These are phyloP conservation scores for Xerocomus potaroensis DNA, from an alignment of 768 basidiomycete genomes.

Conservation along the genomic window DNA sequence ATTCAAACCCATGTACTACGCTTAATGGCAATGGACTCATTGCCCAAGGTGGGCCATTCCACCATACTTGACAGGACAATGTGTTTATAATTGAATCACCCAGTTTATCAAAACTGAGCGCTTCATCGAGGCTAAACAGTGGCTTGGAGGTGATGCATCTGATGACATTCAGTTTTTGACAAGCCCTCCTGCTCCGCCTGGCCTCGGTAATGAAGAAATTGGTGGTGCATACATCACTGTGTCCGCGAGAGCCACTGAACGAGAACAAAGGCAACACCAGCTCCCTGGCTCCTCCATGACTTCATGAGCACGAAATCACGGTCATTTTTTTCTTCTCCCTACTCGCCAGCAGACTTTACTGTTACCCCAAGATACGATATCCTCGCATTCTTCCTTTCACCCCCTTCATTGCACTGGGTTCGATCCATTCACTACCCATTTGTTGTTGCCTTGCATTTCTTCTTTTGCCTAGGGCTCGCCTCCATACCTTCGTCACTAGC, in stretches of 20 bases:
- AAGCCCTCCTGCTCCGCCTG: conserved; percentile 64
- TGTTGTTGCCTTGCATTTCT: conserved; percentile 20
- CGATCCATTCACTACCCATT: conserved; percentile 20
- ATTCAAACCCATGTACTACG: conserved; percentile 98
- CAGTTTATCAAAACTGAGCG: conserved; percentile 87
- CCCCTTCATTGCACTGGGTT: conserved; percentile 17
- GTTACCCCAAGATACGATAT: conserved; percentile 28
- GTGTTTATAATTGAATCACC: conserved; percentile 4
- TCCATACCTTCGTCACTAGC: conserved; percentile 28
- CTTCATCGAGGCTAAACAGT: conserved; percentile 74
- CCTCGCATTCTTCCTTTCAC: conserved; percentile 23
- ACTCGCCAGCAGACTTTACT: conserved; percentile 22
- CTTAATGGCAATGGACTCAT: conserved; percentile 96
- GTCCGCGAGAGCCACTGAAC: conserved; percentile 75
- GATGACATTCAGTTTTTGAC: conserved; percentile 56
- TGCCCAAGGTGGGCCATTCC: conserved; percentile 73
- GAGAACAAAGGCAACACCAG: conserved; percentile 37
- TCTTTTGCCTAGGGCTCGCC: conserved; percentile 14
- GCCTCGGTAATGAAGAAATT: conserved; percentile 62
- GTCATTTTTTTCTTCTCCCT: conserved; percentile 3
- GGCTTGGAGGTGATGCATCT: conserved; percentile 73
- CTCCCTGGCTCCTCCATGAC: conserved; percentile 23
- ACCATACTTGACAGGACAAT: conserved; percentile 2
- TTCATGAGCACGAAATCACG: conserved; percentile 26
- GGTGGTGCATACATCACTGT: conserved; percentile 86